Base-by-base conservation (phyloP, 208 protist genomes). In the Strigomonas galati region DNA sequence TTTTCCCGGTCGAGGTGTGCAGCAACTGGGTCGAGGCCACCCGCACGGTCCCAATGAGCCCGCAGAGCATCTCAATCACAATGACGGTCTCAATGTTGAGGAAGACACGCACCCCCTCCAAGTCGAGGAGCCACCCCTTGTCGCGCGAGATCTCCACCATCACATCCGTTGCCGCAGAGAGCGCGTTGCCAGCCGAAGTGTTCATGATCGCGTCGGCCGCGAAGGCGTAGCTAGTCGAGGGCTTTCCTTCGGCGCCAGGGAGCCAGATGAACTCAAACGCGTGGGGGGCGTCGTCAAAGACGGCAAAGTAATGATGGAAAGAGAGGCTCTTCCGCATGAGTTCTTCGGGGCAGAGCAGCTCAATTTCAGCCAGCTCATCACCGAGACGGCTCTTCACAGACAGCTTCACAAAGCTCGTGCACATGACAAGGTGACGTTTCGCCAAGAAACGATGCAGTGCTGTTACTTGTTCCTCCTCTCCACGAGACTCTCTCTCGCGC, bases 341-440 rank as follows among this genome's bases (percentile, higher is more conserved):
- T 27, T 27, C 46, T 3, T 65, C 37, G 2, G 49, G 51, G 24
- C 24, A 55, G 48, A 62, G 48, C 12, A 54, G 19, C 27, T 72
- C 70, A 35, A 46, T 43, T 28, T 65, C 60, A 58, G 64, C 56
- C 9, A 84, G 58, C 44, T 78, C 70, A 37, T 78, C 46, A 2
- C 71, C 71, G 0, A 54, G 54, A 31, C 74, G 40, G 35, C 72
- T 69, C 26, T 74, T 72, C 15, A 64, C 51, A 9, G 63, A 23
- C 17, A 54, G 6, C 44, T 69, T 77, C 28, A 63, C 52, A 17
- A 80, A n/a, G n/a, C 61, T 65, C 32, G 23, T 63, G 1, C 40
- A n/a, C 12, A 46, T 4, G 40, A 46, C 40, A 17, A 46, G 14
- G 40, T 9, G 5, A 1, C 15, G 40, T 15, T 19, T 17, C 14